Conservation (phyloP, 1,284 basidiomycete genomes). For the Malassezia furfur region DNA sequence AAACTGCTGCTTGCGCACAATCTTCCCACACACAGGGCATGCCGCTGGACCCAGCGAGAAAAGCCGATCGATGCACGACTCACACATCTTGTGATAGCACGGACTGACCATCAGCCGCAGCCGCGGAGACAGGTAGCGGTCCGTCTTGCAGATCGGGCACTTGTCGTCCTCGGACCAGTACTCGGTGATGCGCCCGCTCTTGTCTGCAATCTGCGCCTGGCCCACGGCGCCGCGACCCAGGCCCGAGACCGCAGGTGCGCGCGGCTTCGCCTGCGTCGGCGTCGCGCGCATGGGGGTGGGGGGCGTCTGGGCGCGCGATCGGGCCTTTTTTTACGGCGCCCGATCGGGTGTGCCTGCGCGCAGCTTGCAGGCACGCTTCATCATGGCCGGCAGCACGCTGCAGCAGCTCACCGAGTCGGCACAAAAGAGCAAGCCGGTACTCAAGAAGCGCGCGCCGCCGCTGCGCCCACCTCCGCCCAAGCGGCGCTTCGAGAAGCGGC, state of each 20-base stretch:
- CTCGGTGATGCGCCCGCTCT: slow-evolving; percentile 32
- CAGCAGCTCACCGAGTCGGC: slow-evolving; percentile 21
- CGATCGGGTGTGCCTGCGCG: not conserved
- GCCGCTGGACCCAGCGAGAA: slow-evolving; percentile 93
- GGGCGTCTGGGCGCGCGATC: not conserved
- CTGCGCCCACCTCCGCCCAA: not conserved
- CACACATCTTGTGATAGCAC: slow-evolving; percentile 94
- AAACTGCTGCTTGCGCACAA: slow-evolving; percentile 86
- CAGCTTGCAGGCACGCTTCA: not conserved
- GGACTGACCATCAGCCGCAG: slow-evolving; percentile 78
- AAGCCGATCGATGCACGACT: slow-evolving; percentile 76
- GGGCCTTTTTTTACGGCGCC: not conserved
- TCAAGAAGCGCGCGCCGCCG: not conserved
- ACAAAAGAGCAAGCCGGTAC: slow-evolving; percentile 11
- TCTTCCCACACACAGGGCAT: slow-evolving; percentile 82
- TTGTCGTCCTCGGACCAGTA: slow-evolving; percentile 57
- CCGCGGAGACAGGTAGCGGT: slow-evolving; percentile 88
- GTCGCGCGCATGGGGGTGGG: not conserved
- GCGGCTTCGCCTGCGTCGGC: not conserved
- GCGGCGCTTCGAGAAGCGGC: slow-evolving; percentile 19
- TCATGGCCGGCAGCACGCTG: slow-evolving; percentile 3
- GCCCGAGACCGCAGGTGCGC: not conserved
- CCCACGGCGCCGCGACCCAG: slow-evolving; percentile 5
- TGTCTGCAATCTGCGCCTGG: slow-evolving; percentile 24
- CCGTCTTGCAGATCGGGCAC: slow-evolving; percentile 94